A percentile compares a stretch with the other conserved stretches of the same genome.
Evolutionary conservation across 2,329 filamentous ascomycete genomes (phyloP).

Genomic region (Capronia americana): DNA sequence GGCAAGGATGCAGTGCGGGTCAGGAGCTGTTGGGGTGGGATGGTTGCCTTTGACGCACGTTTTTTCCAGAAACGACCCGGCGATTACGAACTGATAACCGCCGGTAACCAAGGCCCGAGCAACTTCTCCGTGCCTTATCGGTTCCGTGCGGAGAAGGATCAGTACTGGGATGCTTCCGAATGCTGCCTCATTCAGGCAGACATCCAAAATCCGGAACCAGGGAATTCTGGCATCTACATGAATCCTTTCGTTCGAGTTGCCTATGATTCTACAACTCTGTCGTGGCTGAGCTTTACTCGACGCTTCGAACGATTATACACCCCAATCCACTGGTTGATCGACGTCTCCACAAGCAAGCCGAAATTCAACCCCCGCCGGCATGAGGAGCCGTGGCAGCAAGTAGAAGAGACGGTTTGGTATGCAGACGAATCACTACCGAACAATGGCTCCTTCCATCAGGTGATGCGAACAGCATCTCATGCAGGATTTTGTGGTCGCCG

Average conservation of each 20-base stretch:
- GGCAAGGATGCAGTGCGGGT: conserved; percentile 69
- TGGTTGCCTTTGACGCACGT: conserved; percentile 62
- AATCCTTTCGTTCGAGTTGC: conserved; percentile 77
- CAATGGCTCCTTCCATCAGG: conserved; percentile 49
- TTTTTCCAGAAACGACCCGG: conserved; percentile 49
- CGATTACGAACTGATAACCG: conserved; percentile 24
- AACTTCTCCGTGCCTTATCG: conserved; percentile 47
- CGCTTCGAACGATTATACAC: conserved; percentile 71
- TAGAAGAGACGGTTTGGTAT: conserved; percentile 52
- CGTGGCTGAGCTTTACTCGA: conserved; percentile 65
- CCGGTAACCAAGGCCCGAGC: conserved; percentile 32
- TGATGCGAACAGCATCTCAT: conserved; percentile 50
- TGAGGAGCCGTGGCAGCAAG: conserved; percentile 63
- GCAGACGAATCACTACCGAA: conserved; percentile 40
- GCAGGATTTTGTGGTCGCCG: conserved; percentile 55
- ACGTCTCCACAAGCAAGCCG: conserved; percentile 63
- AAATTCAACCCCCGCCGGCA: conserved; percentile 65
- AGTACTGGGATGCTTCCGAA: conserved; percentile 68
- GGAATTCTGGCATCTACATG: conserved; percentile 69
- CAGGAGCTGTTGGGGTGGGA: conserved; percentile 78
- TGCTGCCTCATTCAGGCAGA: conserved; percentile 66
- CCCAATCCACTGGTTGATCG: conserved; percentile 64
- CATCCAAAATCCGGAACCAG: conserved; percentile 49
- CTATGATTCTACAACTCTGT: conserved; percentile 64
- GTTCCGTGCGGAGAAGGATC: conserved; percentile 65